Evolutionary conservation across 345 rosid species (phyloP).

Genomic region (Melaleuca alternifolia): DNA sequence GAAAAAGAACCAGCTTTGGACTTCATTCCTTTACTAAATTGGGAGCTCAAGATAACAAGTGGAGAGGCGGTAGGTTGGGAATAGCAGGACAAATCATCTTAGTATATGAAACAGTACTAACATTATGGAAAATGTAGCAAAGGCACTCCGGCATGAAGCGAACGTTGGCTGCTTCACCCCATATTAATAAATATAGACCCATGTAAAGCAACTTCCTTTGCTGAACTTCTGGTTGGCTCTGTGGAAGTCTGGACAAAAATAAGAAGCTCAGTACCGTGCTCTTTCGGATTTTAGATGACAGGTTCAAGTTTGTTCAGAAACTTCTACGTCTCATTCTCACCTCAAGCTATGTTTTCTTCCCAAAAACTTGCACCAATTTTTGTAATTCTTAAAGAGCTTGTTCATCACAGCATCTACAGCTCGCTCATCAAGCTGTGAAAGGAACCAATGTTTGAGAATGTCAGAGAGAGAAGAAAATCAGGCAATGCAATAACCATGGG

Average conservation of each 20-base stretch:
- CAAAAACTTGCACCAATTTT: slow-evolving; percentile 88
- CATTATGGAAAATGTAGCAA: slow-evolving; percentile 93
- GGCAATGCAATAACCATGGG: not conserved
- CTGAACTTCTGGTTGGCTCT: slow-evolving; percentile 75
- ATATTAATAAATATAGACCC: slow-evolving; percentile 90
- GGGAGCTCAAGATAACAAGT: not conserved
- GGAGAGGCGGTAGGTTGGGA: not conserved
- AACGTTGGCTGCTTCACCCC: slow-evolving; percentile 98
- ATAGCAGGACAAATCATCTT: not conserved
- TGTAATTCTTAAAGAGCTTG: slow-evolving; percentile 88
- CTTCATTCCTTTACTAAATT: not conserved
- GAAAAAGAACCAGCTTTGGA: not conserved
- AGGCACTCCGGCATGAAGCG: slow-evolving; percentile 95
- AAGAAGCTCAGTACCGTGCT: not conserved
- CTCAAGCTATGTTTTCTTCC: slow-evolving; percentile 93
- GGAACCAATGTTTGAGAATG: not conserved
- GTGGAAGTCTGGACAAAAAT: slow-evolving; percentile 63
- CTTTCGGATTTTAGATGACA: not conserved
- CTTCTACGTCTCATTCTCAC: slow-evolving; percentile 23
- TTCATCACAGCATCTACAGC: slow-evolving; percentile 83
- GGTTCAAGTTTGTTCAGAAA: not conserved
- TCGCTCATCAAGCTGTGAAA: slow-evolving; percentile 79
- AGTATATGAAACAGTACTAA: slow-evolving; percentile 17
- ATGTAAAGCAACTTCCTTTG: slow-evolving; percentile 88
- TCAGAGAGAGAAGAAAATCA: not conserved